Evolutionary conservation across 139 green algal species (phyloP).

Genomic region (Chlamydomonas sphaeroides): DNA sequence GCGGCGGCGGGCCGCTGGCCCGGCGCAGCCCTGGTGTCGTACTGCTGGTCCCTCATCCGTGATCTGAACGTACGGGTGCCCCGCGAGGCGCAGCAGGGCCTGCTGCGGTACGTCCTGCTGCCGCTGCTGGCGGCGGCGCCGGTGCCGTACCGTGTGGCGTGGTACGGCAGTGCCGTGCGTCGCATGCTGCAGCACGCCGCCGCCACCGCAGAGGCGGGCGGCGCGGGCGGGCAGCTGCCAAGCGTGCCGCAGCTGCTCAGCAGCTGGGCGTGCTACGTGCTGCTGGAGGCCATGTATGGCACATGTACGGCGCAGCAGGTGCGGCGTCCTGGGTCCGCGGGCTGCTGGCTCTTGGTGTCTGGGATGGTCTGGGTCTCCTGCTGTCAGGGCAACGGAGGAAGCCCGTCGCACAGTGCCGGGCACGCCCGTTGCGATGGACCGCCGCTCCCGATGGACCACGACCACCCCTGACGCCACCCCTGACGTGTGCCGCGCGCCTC

Average conservation of each 20-base stretch:
- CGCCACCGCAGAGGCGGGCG: background rate
- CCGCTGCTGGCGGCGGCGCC: conserved; percentile 36
- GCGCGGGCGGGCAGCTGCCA: background rate
- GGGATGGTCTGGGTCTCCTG: background rate
- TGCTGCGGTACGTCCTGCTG: conserved; percentile 25
- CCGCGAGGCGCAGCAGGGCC: background rate
- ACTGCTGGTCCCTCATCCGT: background rate
- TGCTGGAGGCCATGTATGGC: conserved; percentile 25
- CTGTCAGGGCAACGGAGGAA: too few species aligned
- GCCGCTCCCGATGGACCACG: too few species aligned
- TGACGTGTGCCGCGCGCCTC: background rate
- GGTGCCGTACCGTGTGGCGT: conserved; percentile 1
- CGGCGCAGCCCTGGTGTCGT: background rate
- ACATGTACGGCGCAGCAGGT: conserved; percentile 29
- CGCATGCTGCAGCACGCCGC: conserved; percentile 4
- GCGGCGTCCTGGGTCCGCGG: background rate
- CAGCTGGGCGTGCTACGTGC: conserved; percentile 15
- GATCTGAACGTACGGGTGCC: background rate
- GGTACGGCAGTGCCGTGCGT: conserved; percentile 26
- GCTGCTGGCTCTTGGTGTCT: background rate
- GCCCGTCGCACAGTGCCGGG: too few species aligned
- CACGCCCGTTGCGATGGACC: too few species aligned
- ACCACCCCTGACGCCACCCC: too few species aligned
- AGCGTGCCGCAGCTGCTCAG: background rate
- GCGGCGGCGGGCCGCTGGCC: conserved; percentile 18